Base-by-base conservation (phyloP, 768 basidiomycete genomes). In the Xerocomus brunneocitrinus region DNA sequence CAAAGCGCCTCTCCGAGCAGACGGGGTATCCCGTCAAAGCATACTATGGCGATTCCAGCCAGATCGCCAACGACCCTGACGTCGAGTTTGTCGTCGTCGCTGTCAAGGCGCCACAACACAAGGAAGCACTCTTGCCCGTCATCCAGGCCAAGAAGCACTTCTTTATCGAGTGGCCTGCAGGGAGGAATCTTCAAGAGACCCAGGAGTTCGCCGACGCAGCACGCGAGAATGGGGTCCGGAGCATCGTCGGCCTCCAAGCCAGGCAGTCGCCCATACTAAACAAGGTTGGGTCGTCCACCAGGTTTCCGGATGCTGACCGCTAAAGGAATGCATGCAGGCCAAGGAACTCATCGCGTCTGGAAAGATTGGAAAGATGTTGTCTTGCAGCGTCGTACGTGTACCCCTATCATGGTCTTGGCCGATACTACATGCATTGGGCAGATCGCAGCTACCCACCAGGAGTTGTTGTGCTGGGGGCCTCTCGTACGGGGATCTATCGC, bases 21-120 rank as follows among this genome's bases (percentile, higher is more conserved):
- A 57, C 50, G 1, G 22, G 30, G 0, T 27, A 46, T 47, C 50
- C 55, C 27, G 43, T 57, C 42, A 57, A 57, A 28, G 55, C 50
- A 3, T 57, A 57, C 43, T 34, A 46, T 4, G 57, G 55, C 9
- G 57, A 58, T 27, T 56, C 55, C 8, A n/a, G 47, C 14, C 55
- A 57, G 36, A 57, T 58, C 13, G 57, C 57, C 19, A 57, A 41
- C 28, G 57, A 58, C 46, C 50, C 57, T 22, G 57, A 58, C 22
- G 55, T 58, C 24, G 50, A 58, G 10, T 45, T 58, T 14, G 55
- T 58, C 42, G 19, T 58, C 47, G 57, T 58, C 30, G 41, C 50
- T 3, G 57, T 52, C 47, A 57, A 45, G 34, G 55, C 55, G 5
- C 55, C 50, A 0, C 42, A 57, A 7, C 57, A 58, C 47, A 52